A percentile compares a stretch with the other conserved stretches of the same genome.
These are phyloP conservation scores for Penicillium egyptiacum DNA, from an alignment of 495 filamentous ascomycete species.

Conservation along the genomic window DNA sequence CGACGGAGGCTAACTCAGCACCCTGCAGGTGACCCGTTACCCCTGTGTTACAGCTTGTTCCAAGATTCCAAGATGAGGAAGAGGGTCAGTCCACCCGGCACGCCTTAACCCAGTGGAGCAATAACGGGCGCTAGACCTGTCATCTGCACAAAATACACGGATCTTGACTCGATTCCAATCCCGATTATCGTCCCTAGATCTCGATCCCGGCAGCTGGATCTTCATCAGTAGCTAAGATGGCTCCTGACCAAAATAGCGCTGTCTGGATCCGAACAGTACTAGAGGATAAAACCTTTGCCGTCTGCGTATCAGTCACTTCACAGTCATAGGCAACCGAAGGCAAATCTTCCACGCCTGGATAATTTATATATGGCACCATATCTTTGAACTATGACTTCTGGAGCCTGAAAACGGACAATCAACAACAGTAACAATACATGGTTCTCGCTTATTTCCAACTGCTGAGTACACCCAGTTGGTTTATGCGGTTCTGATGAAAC, in stretches of 20 bases:
- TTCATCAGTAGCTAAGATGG: slow-evolving; percentile 5
- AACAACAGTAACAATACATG: neutral
- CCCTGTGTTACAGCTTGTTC: neutral
- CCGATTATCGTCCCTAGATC: slow-evolving; percentile 17
- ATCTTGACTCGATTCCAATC: slow-evolving; percentile 13
- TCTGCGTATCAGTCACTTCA: neutral
- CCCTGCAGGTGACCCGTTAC: slow-evolving; percentile 14
- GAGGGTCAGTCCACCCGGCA: slow-evolving; percentile 17
- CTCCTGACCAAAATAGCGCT: neutral
- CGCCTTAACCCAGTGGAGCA: slow-evolving; percentile 11
- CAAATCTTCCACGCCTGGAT: neutral
- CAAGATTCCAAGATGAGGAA: slow-evolving; percentile 1
- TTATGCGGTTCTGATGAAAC: neutral
- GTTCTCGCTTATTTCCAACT: neutral
- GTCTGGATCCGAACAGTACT: neutral
- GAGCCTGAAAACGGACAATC: neutral
- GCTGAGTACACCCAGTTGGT: neutral
- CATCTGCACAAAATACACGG: slow-evolving; percentile 12
- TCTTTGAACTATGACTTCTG: neutral
- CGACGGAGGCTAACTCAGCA: neutral
- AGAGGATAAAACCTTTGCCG: slow-evolving; percentile 11
- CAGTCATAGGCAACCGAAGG: neutral
- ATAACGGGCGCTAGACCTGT: slow-evolving; percentile 6
- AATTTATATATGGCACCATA: neutral
- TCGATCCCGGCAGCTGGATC: slow-evolving; percentile 15